Evolutionary conservation across 2,329 filamentous ascomycete genomes (phyloP).

Genomic region (Escovopsis sp.): DNA sequence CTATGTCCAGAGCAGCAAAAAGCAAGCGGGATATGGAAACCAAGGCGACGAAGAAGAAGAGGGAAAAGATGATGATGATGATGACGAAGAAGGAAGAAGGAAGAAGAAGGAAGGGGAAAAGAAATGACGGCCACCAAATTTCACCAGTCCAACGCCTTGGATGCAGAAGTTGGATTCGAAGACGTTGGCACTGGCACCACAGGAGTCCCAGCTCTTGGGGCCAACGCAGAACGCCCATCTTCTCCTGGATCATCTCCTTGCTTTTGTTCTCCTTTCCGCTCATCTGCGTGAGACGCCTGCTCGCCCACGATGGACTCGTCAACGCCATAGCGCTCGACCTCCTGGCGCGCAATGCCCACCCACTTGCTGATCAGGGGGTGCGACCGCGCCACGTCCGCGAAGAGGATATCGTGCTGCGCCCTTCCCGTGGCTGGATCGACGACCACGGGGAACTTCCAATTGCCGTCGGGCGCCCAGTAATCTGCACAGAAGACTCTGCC

Average conservation of each 20-base stretch:
- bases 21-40: too few relatives aligned
- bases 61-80: too few relatives aligned
- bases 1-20: too few relatives aligned
- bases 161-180: too few relatives aligned
- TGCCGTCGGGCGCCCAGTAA: slow-evolving; percentile 57
- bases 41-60: too few relatives aligned
- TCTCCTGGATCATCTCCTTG: slow-evolving; percentile 15
- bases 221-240: too few relatives aligned
- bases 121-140: neutral
- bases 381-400: slow-evolving; percentile 46
- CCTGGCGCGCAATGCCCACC: slow-evolving; percentile 25
- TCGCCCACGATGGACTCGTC: slow-evolving; percentile 18
- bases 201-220: neutral
- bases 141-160: slow-evolving; percentile 25
- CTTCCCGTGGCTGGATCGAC: slow-evolving; percentile 25
- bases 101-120: neutral
- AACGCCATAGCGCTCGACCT: slow-evolving; percentile 20
- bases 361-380: slow-evolving; percentile 56
- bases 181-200: slow-evolving; percentile 4
- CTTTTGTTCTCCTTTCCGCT: slow-evolving; percentile 5
- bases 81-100: neutral
- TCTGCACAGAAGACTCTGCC: slow-evolving; percentile 46
- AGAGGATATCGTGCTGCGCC: slow-evolving; percentile 33
- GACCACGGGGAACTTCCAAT: slow-evolving; percentile 55
- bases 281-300: slow-evolving; percentile 8